Evolutionary conservation across 768 basidiomycete species (phyloP).

Genomic region (Termitomyces sp.): DNA sequence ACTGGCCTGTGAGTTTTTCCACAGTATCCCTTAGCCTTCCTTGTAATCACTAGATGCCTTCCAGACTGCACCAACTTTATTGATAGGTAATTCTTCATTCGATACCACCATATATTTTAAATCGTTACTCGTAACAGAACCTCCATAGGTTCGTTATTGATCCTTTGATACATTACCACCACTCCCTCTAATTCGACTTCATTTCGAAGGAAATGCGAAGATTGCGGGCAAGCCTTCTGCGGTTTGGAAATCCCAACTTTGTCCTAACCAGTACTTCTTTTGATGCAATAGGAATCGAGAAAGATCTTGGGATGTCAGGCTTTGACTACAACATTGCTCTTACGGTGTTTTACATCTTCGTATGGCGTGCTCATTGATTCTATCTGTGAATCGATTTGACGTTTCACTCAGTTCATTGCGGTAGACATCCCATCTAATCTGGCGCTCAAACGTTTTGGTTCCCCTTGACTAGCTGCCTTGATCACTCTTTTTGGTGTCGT

Average conservation of each 20-base stretch:
- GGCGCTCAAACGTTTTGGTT: constrained; percentile 18
- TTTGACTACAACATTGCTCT: constrained; percentile 32
- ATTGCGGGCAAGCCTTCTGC: constrained; percentile 13
- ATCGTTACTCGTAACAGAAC: constrained; percentile 4
- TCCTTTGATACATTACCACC: not conserved
- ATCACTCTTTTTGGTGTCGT: constrained; percentile 17
- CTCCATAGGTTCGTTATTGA: constrained; percentile 14
- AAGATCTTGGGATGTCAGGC: constrained; percentile 28
- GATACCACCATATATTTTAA: not conserved
- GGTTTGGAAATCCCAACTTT: not conserved
- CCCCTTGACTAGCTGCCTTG: constrained; percentile 17
- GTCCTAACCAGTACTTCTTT: not conserved
- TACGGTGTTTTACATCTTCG: constrained; percentile 29
- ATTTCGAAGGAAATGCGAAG: constrained; percentile 17
- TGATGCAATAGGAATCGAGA: constrained; percentile 19
- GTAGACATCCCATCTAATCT: constrained; percentile 21
- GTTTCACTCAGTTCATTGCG: constrained; percentile 12
- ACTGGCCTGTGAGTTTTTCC: constrained; percentile 16
- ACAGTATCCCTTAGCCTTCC: not conserved
- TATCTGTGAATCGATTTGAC: not conserved
- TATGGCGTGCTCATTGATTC: not conserved
- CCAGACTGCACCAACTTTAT: constrained; percentile 20
- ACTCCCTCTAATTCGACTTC: not conserved
- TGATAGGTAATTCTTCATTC: constrained; percentile 10
- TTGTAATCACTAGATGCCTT: not conserved